Base-by-base conservation (phyloP, 148 eudicot species). In the Cornus controversa region DNA sequence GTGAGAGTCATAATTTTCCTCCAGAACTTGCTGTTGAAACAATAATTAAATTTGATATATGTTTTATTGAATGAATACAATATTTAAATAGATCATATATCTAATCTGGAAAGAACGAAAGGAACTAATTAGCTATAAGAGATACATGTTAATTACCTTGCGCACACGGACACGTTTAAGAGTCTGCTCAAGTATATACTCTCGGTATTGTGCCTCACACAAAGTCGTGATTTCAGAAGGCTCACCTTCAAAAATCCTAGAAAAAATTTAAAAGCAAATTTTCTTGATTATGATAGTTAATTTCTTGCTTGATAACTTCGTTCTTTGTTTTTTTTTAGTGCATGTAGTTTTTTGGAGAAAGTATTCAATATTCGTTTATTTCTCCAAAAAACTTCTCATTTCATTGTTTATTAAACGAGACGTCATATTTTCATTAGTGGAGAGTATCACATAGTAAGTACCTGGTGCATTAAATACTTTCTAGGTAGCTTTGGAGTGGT, bases 181-280 rank as follows among this genome's bases (percentile, higher is more conserved):
- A 40, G 83, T 81, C 64, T 86, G 88, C 70, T 86, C 89, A 14
- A 90, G 83, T 40, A 88, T 45, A n/a, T 79, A 85, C 71, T 88
- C 93, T 27, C 88, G 80, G 67, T 81, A 71, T 77, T 84, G 71
- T 13, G 88, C 93, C 74, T 90, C 93, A 34, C 50, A 54, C 50
- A 88, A 47, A 22, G 87, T 86, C 11, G 84, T 75, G 57, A 88
- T 88, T 60, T 86, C 83, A 26, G 67, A 76, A 42, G 80, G 83
- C 75, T 89, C 83, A 0, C 88, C 84, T 85, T 90, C 93, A 68
- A 77, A 90, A 20, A 84, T 77, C 85, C 93, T 90, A 69, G 1
- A 5, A 7, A 0, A 40, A 40, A 9, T 40, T 40, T 40, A 40
- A 40, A 40, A 53, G 58, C 9, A 70, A 24, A 47, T 27, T n/a